These are phyloP conservation scores for Neofusicoccum sp. DNA, from an alignment of 2,329 filamentous ascomycete genomes.

Conservation along the genomic window DNA sequence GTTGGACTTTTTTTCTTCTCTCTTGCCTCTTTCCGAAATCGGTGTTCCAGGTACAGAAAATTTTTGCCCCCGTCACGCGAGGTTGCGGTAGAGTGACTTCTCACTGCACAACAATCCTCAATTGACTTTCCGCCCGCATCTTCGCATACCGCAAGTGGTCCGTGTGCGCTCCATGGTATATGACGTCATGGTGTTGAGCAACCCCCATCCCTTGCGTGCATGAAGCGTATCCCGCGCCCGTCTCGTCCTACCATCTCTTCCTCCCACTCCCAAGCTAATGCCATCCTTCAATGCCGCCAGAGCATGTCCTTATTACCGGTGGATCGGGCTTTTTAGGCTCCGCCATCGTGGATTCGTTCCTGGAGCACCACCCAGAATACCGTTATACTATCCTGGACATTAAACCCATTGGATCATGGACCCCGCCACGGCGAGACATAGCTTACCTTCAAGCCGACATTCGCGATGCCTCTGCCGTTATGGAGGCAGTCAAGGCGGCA, in stretches of 20 bases:
- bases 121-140: neutral
- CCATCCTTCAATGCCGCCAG: neutral
- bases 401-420: neutral
- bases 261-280: neutral
- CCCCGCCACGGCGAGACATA: conserved; percentile 24
- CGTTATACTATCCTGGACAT: conserved; percentile 40
- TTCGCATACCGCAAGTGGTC: neutral
- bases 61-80: neutral
- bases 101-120: neutral
- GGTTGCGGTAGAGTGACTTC: neutral
- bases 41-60: neutral
- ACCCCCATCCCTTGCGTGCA: too few relatives aligned
- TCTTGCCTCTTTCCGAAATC: neutral
- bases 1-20: neutral
- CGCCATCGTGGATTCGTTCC: conserved; percentile 40
- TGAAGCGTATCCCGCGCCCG: too few relatives aligned
- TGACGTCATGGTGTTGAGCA: conserved; percentile 17
- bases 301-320: conserved; percentile 45
- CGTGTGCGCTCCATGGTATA: neutral
- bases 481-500: conserved; percentile 56
- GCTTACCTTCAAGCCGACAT: conserved; percentile 42
- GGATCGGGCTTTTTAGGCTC: conserved; percentile 48
- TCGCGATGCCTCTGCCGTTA: conserved; percentile 34
- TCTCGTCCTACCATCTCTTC: neutral
- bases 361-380: conserved; percentile 36